Evolutionary conservation across 495 filamentous ascomycete genomes (phyloP), one percentile per base, ranked within the genome.

Genomic region (Penicillium tannophilum): DNA sequence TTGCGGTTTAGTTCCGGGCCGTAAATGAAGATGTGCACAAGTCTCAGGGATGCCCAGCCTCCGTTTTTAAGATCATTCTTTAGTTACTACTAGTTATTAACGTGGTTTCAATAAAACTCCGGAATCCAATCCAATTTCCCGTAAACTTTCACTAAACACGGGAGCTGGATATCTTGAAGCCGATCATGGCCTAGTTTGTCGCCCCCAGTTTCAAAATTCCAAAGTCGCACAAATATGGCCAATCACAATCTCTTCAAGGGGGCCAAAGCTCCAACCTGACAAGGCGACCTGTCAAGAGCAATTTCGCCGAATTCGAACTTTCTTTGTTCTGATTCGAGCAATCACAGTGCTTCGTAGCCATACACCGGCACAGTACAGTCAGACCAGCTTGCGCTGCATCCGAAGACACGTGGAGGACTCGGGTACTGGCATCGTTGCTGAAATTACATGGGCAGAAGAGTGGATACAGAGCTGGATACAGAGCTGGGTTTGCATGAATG

Each of bases 21-120:
- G 30, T 52, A 65, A 50, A 65, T 65, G 54, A 65, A 60, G 63
- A 65, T 60, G 56, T 63, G 54, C 63, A 41, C 39, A 17, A n/a
- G 39, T 41, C 39, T 41, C 39, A 41, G 39, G 14, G 14, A n/a
- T 41, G 39, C 16, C 39, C 14, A 41, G 39, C 14, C 39, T 17
- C 33, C n/a, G 39, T 41, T 16, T 6, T 41, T 41, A 39, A 14
- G 16, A 41, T 17, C 16, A 41, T 41, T n/a, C 14, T n/a, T 41
- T n/a, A 36, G 20, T 23, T 23, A 23, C 20, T 23, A 36, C 12
- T 14, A 36, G 33, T 14, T 36, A 12, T 4, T 4, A 36, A 36
- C 33, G 33, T 36, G 33, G 33, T 49, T 49, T 44, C 28, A 33
- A 36, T 30, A n/a, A 41, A 39, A 54, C 39, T 39, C 49, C 49